These are phyloP conservation scores for Colletotrichum salicis DNA, from an alignment of 2,329 filamentous ascomycete species.

Conservation along the genomic window DNA sequence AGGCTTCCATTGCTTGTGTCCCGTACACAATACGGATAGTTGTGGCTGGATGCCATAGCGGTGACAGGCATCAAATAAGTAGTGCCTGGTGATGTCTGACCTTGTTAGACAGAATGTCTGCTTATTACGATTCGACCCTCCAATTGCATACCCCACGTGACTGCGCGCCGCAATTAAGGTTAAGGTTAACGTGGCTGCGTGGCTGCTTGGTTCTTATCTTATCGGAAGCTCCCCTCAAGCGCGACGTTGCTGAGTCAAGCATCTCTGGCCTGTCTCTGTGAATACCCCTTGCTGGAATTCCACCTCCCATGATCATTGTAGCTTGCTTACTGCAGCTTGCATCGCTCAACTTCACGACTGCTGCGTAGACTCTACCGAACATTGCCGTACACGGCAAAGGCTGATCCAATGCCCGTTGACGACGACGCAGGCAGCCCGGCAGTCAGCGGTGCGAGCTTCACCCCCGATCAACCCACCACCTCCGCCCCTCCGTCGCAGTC, in stretches of 20 bases:
- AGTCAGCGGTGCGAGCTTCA: background rate
- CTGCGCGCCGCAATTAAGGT: background rate
- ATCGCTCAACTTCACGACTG: background rate
- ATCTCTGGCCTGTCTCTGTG: background rate
- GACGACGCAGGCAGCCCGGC: slow-evolving; percentile 17
- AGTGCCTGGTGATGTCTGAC: too few species aligned
- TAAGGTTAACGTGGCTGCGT: background rate
- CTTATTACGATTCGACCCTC: background rate
- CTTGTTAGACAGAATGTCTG: background rate
- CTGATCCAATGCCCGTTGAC: slow-evolving; percentile 23
- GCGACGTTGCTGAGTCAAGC: background rate
- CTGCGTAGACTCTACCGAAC: slow-evolving; percentile 8
- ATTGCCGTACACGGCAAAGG: slow-evolving; percentile 12
- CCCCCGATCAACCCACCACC: background rate
- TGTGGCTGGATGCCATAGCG: background rate
- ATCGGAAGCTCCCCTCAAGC: background rate
- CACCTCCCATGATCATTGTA: background rate
- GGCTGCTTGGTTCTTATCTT: background rate
- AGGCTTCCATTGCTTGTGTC: background rate
- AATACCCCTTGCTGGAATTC: background rate
- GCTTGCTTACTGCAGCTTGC: background rate
- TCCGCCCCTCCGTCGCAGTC: slow-evolving; percentile 12
- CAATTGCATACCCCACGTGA: background rate
- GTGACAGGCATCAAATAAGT: too few species aligned
- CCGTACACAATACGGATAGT: background rate